Percentiles rank a stretch among this genome's conserved stretches.
These are phyloP conservation scores for Intubia oerlemansii DNA, from an alignment of 2,329 filamentous ascomycete species.

Conservation along the genomic window DNA sequence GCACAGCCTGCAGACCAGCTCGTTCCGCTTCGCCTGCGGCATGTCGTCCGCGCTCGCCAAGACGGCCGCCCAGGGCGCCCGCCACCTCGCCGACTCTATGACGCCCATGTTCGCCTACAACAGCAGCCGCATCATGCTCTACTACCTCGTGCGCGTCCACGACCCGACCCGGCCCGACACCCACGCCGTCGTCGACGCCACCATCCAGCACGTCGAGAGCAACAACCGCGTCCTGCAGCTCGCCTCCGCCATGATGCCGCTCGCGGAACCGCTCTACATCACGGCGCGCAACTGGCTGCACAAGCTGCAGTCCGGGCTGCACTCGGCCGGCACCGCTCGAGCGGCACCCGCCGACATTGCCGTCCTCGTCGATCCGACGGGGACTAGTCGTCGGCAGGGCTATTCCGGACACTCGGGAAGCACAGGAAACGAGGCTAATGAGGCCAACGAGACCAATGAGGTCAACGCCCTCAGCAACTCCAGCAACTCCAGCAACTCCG, in stretches of 20 bases:
- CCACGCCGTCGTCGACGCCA: constrained; percentile 16
- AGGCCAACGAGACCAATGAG: neutral
- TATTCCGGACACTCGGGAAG: too few relatives aligned
- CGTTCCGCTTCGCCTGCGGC: constrained; percentile 17
- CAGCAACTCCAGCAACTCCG: too few relatives aligned
- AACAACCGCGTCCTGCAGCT: constrained; percentile 16
- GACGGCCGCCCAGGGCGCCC: constrained; percentile 18
- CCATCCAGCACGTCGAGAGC: constrained; percentile 18
- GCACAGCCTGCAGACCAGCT: constrained; percentile 15
- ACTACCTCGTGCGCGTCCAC: constrained; percentile 22
- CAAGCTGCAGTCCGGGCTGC: too few relatives aligned
- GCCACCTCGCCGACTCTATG: constrained; percentile 21
- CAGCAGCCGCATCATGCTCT: constrained; percentile 24
- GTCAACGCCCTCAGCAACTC: neutral
- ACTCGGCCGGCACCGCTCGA: too few relatives aligned
- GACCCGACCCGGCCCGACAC: constrained; percentile 15
- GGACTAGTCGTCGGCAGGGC: neutral
- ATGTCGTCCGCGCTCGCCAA: constrained; percentile 18
- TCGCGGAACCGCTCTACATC: constrained; percentile 17
- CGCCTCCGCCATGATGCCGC: constrained; percentile 18
- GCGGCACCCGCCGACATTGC: too few relatives aligned
- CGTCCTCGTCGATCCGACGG: neutral
- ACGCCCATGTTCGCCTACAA: constrained; percentile 25
- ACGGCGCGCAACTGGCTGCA: constrained; percentile 18
- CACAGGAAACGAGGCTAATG: neutral